phyloP scores from a whole-genome alignment of 768 basidiomycete genomes.

The Candolleomyces aberdarensis region DNA sequence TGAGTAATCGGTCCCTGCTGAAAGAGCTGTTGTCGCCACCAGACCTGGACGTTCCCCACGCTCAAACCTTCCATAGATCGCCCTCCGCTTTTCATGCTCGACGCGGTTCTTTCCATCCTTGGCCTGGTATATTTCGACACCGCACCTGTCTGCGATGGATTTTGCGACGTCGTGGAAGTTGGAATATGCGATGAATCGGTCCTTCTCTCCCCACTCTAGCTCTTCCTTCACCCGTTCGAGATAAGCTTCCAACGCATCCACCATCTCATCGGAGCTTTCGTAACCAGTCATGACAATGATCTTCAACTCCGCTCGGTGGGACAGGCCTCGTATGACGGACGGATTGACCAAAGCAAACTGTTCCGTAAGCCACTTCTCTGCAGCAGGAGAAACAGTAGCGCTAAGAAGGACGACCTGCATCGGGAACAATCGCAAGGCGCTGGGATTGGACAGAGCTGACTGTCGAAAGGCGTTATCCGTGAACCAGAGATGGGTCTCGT shows the following conservation, averaged over 20 bases:
- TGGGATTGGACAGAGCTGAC: background rate
- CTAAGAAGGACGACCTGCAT: background rate
- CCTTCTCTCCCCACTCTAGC: background rate
- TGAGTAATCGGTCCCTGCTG: constrained; percentile 1
- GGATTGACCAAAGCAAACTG: background rate
- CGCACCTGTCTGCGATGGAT: background rate
- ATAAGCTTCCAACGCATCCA: background rate
- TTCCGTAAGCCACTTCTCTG: background rate
- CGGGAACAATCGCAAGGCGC: background rate
- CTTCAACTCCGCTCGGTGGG: background rate
- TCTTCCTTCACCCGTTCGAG: background rate
- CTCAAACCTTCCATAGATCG: background rate
- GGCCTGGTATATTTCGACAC: background rate
- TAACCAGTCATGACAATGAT: background rate
- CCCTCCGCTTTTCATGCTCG: background rate
- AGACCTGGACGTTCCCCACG: background rate
- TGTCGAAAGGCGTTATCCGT: background rate
- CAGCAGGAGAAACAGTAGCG: background rate
- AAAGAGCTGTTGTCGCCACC: background rate
- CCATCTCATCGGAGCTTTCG: background rate
- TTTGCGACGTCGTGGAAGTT: background rate
- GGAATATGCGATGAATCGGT: background rate
- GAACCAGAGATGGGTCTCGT: background rate
- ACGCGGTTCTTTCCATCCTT: no score
- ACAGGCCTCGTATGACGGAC: background rate